Percentiles rank a stretch among this genome's conserved stretches.
These are phyloP conservation scores for Urostyla sp. DNA, from an alignment of 73 alveolate genomes.

Conservation along the genomic window DNA sequence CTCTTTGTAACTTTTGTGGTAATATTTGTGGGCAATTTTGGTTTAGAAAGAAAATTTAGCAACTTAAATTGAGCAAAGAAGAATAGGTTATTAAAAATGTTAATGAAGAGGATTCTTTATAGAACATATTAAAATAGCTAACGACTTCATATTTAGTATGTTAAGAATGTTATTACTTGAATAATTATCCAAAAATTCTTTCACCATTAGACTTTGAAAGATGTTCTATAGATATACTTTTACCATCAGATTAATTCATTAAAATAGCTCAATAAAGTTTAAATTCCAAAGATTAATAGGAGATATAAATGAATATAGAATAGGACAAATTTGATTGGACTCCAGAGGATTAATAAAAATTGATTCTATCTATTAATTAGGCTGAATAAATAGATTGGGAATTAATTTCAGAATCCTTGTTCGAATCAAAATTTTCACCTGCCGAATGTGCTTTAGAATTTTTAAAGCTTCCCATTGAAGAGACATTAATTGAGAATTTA, in stretches of 20 bases:
- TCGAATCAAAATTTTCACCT: not conserved
- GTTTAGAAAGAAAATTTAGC: conserved; percentile 70
- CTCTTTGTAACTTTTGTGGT: conserved; percentile 92
- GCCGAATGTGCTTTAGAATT: conserved; percentile 40
- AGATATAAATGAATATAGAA: no score
- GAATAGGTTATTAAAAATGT: conserved; percentile 58
- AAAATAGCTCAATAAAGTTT: no score
- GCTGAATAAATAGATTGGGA: conserved; percentile 55
- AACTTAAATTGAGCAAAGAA: no score
- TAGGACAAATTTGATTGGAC: conserved; percentile 53
- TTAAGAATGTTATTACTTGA: conserved; percentile 43
- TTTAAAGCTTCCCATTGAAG: conserved; percentile 39
- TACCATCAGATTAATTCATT: no score
- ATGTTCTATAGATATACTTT: not conserved
- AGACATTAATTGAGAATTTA: conserved; percentile 8
- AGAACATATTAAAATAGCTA: conserved; percentile 9
- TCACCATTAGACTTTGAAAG: conserved; percentile 26
- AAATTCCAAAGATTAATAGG: no score
- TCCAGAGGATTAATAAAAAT: not conserved
- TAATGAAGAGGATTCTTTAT: conserved; percentile 49
- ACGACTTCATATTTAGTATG: conserved; percentile 53
- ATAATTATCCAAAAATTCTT: conserved; percentile 43
- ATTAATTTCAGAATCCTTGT: not conserved
- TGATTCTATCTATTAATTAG: conserved; percentile 11
- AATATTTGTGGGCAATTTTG: conserved; percentile 88